Percentiles rank a stretch among this genome's conserved stretches.
Evolutionary conservation across 164 flowering plant species (phyloP).

Genomic region (Magnolia changhungtana): DNA sequence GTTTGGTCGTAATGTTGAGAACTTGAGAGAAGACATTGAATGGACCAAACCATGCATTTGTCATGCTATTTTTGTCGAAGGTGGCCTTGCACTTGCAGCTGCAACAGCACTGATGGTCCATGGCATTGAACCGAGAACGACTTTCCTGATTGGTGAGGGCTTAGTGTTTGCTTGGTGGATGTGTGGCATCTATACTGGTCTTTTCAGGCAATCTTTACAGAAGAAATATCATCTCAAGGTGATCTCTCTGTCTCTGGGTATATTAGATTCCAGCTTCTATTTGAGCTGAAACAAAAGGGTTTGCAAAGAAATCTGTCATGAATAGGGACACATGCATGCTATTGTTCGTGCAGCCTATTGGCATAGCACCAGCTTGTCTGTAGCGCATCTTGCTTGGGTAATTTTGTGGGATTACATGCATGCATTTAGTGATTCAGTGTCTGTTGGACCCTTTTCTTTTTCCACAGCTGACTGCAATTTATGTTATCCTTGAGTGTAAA

Average conservation of each 20-base stretch:
- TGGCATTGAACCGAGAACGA: slow-evolving; percentile 80
- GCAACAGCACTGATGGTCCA: slow-evolving; percentile 54
- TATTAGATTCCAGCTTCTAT: neutral
- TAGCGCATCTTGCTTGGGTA: neutral
- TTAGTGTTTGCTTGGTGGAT: slow-evolving; percentile 90
- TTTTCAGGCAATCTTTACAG: slow-evolving; percentile 76
- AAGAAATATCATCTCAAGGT: slow-evolving; percentile 97
- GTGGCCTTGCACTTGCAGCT: slow-evolving; percentile 80
- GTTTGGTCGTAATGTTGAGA: slow-evolving; percentile 81
- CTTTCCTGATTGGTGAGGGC: slow-evolving; percentile 76
- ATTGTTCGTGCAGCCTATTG: neutral
- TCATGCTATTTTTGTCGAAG: slow-evolving; percentile 89
- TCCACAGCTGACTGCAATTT: neutral
- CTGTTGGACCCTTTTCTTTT: neutral
- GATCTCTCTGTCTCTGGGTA: neutral
- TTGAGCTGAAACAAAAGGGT: neutral
- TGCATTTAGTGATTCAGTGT: neutral
- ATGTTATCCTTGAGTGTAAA: neutral
- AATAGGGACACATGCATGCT: neutral
- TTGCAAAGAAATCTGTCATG: neutral
- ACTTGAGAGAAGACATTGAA: slow-evolving; percentile 67
- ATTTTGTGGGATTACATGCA: neutral
- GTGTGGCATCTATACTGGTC: slow-evolving; percentile 95
- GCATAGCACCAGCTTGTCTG: neutral
- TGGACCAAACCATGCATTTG: slow-evolving; percentile 80